These are phyloP conservation scores for Sisymbrium altissimum DNA, from an alignment of 345 rosid genomes.

Conservation along the genomic window DNA sequence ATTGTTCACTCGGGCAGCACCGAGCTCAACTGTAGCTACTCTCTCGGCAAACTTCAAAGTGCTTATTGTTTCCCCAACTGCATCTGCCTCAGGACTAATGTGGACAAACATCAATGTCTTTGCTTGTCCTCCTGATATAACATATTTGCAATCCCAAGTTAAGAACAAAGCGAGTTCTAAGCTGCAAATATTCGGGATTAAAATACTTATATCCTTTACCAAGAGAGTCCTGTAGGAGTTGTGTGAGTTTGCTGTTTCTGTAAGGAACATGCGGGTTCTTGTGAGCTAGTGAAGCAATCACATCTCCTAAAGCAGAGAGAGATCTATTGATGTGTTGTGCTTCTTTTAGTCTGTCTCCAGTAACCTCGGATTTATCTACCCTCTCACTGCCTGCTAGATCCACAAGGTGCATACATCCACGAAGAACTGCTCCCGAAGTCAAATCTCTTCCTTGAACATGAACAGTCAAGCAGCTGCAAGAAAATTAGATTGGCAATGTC, in stretches of 20 bases:
- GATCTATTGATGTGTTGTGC: constrained; percentile 93
- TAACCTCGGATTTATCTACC: constrained; percentile 89
- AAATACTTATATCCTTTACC: constrained; percentile 42
- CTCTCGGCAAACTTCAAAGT: constrained; percentile 97
- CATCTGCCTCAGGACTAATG: constrained; percentile 88
- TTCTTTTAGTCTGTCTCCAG: constrained; percentile 91
- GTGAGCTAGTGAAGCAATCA: constrained; percentile 94
- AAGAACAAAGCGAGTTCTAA: not conserved
- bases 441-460: constrained; percentile 92
- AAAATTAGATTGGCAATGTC: constrained; percentile 15
- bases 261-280: constrained; percentile 96
- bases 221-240: constrained; percentile 92
- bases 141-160: constrained; percentile 17
- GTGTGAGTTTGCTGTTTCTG: constrained; percentile 97
- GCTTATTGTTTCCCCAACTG: constrained; percentile 86
- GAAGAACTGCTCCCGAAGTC: constrained; percentile 72
- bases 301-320: constrained; percentile 97
- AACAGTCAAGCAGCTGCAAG: constrained; percentile 89
- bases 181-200: not conserved
- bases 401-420: constrained; percentile 96
- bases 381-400: constrained; percentile 99
- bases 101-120: constrained; percentile 98
- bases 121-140: constrained; percentile 87
- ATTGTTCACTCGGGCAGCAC: constrained; percentile 89
- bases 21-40: constrained; percentile 92